phyloP scores from a whole-genome alignment of 1,284 basidiomycete genomes.

The Ceratobasidium papillatum region DNA sequence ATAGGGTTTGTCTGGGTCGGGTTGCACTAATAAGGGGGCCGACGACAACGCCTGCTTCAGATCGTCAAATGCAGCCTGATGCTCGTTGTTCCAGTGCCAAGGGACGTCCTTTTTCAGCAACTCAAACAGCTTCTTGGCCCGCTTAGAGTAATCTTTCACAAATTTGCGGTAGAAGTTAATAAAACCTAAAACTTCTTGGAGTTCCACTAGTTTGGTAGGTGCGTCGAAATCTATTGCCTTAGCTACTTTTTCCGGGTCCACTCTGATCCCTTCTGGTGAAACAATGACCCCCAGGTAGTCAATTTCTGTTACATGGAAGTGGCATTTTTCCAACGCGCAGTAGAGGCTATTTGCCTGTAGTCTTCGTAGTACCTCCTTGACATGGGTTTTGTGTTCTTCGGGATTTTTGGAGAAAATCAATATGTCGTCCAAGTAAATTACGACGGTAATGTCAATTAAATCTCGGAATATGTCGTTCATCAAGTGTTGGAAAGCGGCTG shows the following conservation, averaged over 20 bases:
- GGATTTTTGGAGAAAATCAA: no score
- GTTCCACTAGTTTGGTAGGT: slow-evolving; percentile 46
- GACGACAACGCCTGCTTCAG: slow-evolving; percentile 47
- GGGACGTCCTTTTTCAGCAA: slow-evolving; percentile 44
- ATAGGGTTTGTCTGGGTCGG: slow-evolving; percentile 46
- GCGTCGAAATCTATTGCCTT: slow-evolving; percentile 48
- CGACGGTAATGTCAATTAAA: slow-evolving; percentile 36
- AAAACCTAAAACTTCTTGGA: slow-evolving; percentile 51
- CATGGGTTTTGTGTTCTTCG: no score
- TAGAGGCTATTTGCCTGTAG: slow-evolving; percentile 41
- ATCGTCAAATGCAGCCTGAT: slow-evolving; percentile 47
- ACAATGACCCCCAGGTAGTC: slow-evolving; percentile 51
- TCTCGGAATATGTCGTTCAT: slow-evolving; percentile 34
- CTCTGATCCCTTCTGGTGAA: slow-evolving; percentile 44
- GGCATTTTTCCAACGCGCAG: slow-evolving; percentile 48
- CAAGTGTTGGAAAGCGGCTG: slow-evolving; percentile 23
- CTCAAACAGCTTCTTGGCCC: slow-evolving; percentile 46
- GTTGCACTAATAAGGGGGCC: slow-evolving; percentile 48
- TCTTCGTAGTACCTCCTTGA: background rate
- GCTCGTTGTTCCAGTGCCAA: slow-evolving; percentile 41
- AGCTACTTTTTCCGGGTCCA: slow-evolving; percentile 49
- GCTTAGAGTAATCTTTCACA: slow-evolving; percentile 48
- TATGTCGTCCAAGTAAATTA: no score
- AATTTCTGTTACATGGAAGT: slow-evolving; percentile 45
- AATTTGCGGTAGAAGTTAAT: slow-evolving; percentile 46